Evolutionary conservation across 1,284 basidiomycete genomes (phyloP), one percentile per base, ranked within the genome.

Genomic region (Kalmanozyma brasiliensis): DNA sequence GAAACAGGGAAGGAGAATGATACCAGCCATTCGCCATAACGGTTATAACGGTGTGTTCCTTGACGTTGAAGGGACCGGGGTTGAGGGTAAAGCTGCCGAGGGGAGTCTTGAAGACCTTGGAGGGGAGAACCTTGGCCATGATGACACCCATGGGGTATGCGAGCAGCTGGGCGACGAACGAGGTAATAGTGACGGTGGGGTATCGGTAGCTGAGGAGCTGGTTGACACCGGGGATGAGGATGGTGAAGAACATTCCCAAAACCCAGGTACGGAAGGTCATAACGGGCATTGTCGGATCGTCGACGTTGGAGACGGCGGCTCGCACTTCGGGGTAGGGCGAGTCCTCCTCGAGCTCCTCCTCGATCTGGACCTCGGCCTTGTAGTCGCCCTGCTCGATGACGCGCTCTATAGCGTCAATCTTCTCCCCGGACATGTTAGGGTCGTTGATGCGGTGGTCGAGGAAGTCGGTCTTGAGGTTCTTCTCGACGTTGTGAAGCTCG

Each of bases 21-120:
- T n/a, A n/a, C n/a, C n/a, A n/a, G n/a, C n/a, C n/a, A 26, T 83
- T 83, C 29, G 77, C 73, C 82, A 84, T 83, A 62, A 84, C 82
- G 5, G 68, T 68, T 45, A 80, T 65, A 22, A 80, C 58, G 1
- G 77, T 66, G 53, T 80, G 78, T 37, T 80, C 78, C 48, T 80
- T 80, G 52, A 75, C 61, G 44, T 78, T 78, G 52, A 77, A 80
- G n/a, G 75, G 74, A 32, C 78, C 78, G 3, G 76, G 76, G 53
- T 80, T 80, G 32, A 80, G 62, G 19, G 64, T 44, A 53, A 71
- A 74, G 59, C 36, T 52, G 24, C 68, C 71, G n/a, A 73, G 36
- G 17, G 62, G 67, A 10, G 73, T 73, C 33, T 64, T 71, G 67
- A 73, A 69, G 8, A 42, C 51, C 24, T 56, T 57, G 42, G 58